phyloP scores from a whole-genome alignment of 306 rosid genomes.

The Quercus ilex region DNA sequence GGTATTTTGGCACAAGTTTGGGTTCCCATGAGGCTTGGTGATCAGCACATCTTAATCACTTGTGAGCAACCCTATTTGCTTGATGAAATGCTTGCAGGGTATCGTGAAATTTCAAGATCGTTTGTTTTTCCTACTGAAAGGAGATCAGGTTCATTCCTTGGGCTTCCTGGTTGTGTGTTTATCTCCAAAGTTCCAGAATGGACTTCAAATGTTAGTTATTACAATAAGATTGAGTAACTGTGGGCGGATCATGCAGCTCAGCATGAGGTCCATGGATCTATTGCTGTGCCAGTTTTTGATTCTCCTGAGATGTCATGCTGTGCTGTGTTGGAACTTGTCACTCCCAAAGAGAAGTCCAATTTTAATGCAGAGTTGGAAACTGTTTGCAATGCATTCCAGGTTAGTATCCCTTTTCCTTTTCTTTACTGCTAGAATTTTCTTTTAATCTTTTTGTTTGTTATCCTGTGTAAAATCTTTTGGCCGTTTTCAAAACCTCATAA shows the following conservation, averaged over 20 bases:
- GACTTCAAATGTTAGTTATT: slow-evolving; percentile 82
- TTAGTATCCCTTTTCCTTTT: slow-evolving; percentile 23
- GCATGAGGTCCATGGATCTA: slow-evolving; percentile 75
- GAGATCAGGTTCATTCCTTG: slow-evolving; percentile 42
- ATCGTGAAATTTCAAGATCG: slow-evolving; percentile 80
- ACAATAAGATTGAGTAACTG: slow-evolving; percentile 62
- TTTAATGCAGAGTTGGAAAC: slow-evolving; percentile 65
- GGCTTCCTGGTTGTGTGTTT: slow-evolving; percentile 95
- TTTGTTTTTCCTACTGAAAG: slow-evolving; percentile 59
- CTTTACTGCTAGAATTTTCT: neutral
- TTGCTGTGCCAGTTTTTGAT: slow-evolving; percentile 69
- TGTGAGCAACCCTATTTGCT: slow-evolving; percentile 91
- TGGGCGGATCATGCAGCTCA: slow-evolving; percentile 63
- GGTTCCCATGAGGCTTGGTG: slow-evolving; percentile 72
- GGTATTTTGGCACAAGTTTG: slow-evolving; percentile 91
- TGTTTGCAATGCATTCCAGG: slow-evolving; percentile 68
- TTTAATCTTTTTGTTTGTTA: neutral
- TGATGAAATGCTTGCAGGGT: slow-evolving; percentile 72
- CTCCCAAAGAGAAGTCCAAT: slow-evolving; percentile 60
- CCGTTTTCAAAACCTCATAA: too few relatives aligned
- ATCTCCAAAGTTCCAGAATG: slow-evolving; percentile 73
- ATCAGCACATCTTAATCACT: slow-evolving; percentile 64
- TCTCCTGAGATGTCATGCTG: slow-evolving; percentile 47
- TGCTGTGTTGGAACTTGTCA: slow-evolving; percentile 85
- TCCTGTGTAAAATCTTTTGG: neutral